Evolutionary conservation across 164 flowering plant genomes (phyloP), one percentile per base, ranked within the genome.

Genomic region (Taxillus chinensis): DNA sequence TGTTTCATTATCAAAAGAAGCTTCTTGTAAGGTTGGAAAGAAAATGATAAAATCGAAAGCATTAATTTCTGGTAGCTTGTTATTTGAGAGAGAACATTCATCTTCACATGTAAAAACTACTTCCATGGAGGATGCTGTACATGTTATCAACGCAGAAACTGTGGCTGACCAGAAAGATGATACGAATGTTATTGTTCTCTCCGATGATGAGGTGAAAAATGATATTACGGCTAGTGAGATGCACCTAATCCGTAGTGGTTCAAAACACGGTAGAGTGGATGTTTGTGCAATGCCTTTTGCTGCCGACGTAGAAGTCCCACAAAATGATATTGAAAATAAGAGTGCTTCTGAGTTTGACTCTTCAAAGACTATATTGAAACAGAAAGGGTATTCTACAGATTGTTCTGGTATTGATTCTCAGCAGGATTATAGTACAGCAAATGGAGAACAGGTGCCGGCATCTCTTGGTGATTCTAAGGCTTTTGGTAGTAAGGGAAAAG

Each of bases 191-290:
- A 72, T 86, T 71, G 66, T 81, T 71, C 78, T 90, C 70, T 86
- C 93, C 4, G 95, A 89, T 76, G 95, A 87, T 67, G 96, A 90
- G 64, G 58, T 51, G 12, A 89, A 86, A 57, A 62, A 67, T 64
- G 60, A 75, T 4, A 54, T 41, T 60, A 53, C 79, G 41, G 55
- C 66, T 11, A 54, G 43, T 41, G 57, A 61, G 58, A 58, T 48
- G 17, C 60, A 48, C 48, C 14, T 12, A 40, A 68, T 77, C 8
- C 67, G 15, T 61, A 38, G 48, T 41, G 59, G 61, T 27, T 55
- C 71, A 64, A 67, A 55, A 61, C 60, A 46, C 8, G 3, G 2
- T 61, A 15, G 41, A 37, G 60, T 64, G 60, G 70, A 59, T 66
- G 62, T 38, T 39, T 56, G 64, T 51, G 62, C 37, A 4, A 1